Evolutionary conservation across 129 eudicot species (phyloP).

Genomic region (Flaveria linearis): DNA sequence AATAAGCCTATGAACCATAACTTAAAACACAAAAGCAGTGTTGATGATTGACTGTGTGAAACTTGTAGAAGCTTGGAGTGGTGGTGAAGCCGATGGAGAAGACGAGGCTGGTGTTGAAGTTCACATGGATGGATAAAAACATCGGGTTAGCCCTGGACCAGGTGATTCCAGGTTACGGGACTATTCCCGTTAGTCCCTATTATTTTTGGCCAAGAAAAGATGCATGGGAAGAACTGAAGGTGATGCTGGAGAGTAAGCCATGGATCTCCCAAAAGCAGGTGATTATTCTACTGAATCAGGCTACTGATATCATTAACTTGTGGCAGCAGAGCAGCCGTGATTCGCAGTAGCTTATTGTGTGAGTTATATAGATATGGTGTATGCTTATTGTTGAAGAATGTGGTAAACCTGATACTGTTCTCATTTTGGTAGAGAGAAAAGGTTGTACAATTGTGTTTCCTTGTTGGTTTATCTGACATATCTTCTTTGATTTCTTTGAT

Average conservation of each 20-base stretch:
- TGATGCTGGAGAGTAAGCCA: slow-evolving; percentile 80
- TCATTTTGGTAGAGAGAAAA: slow-evolving; percentile 9
- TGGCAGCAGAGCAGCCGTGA: slow-evolving; percentile 84
- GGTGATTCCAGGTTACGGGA: slow-evolving; percentile 79
- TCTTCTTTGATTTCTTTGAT: neutral
- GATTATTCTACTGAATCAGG: slow-evolving; percentile 82
- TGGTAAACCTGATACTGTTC: slow-evolving; percentile 24
- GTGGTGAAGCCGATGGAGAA: slow-evolving; percentile 77
- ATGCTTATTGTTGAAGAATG: slow-evolving; percentile 26
- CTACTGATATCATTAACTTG: slow-evolving; percentile 86
- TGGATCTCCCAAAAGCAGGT: slow-evolving; percentile 83
- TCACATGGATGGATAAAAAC: slow-evolving; percentile 94
- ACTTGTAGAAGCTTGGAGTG: slow-evolving; percentile 63
- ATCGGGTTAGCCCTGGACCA: slow-evolving; percentile 82
- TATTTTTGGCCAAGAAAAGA: slow-evolving; percentile 97
- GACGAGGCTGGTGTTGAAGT: slow-evolving; percentile 79
- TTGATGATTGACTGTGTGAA: slow-evolving; percentile 1
- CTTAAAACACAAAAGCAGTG: neutral
- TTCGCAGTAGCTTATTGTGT: slow-evolving; percentile 27
- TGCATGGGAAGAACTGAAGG: slow-evolving; percentile 93
- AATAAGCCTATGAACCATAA: neutral
- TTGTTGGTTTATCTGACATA: neutral
- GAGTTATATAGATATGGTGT: neutral
- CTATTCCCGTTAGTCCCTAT: slow-evolving; percentile 85
- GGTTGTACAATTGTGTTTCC: neutral